A percentile compares a stretch with the other conserved stretches of the same genome.
Conservation (phyloP, 257 asterid species). For the Fraxinus quadrangulata region DNA sequence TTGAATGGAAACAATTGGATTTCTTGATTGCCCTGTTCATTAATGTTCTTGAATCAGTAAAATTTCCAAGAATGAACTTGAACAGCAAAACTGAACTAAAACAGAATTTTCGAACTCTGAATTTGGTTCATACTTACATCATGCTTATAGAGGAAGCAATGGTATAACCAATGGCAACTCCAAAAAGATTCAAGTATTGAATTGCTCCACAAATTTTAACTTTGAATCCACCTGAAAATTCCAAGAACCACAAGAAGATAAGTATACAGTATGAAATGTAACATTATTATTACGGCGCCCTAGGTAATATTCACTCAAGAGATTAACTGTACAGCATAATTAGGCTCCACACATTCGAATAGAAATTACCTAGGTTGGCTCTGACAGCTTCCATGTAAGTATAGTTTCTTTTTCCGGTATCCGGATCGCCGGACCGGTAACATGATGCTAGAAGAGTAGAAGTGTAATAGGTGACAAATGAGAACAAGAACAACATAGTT, state of each 20-base stretch:
- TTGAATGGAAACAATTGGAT: conserved; percentile 48
- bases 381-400: conserved; percentile 59
- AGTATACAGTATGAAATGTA: not conserved
- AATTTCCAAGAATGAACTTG: not conserved
- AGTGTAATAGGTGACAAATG: conserved; percentile 59
- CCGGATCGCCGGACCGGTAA: conserved; percentile 48
- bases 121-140: conserved; percentile 47
- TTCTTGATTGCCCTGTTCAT: conserved; percentile 47
- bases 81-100: not conserved
- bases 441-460: conserved; percentile 52
- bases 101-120: not conserved
- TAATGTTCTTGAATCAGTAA: not conserved
- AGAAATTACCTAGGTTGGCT: conserved; percentile 43
- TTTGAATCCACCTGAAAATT: conserved; percentile 69
- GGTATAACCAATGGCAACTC: conserved; percentile 90
- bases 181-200: conserved; percentile 83
- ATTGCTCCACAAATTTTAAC: conserved; percentile 88
- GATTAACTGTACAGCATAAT: not conserved
- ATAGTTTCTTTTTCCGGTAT: conserved; percentile 51
- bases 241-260: conserved; percentile 10
- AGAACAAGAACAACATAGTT: conserved; percentile 48
- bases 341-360: not conserved
- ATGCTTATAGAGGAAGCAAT: conserved; percentile 83
- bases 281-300: not conserved
- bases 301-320: not conserved